These are phyloP conservation scores for Aspergillus amoenus DNA, from an alignment of 2,329 filamentous ascomycete species.

Conservation along the genomic window DNA sequence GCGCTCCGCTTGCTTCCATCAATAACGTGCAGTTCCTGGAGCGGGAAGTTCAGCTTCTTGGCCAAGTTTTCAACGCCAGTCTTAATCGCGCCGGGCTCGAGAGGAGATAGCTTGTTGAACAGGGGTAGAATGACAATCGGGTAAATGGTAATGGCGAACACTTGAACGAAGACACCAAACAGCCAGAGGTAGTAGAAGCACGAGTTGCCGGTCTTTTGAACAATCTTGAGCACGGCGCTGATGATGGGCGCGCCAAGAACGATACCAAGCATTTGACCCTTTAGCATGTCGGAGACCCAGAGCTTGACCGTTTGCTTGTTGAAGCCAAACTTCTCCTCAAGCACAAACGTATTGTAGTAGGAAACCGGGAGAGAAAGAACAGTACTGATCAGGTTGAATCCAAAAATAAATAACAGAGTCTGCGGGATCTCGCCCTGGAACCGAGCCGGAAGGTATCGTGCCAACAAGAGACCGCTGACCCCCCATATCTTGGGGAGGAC, in stretches of 20 bases:
- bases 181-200: conserved; percentile 99
- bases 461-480: conserved; percentile 71
- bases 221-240: conserved; percentile 87
- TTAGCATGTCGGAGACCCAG: conserved; percentile 87
- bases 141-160: conserved; percentile 95
- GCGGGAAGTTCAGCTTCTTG: conserved; percentile 80
- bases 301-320: conserved; percentile 94
- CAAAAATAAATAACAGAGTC: conserved; percentile 87
- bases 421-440: conserved; percentile 93
- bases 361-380: conserved; percentile 74
- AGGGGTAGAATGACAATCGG: conserved; percentile 89
- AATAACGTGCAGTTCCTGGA: conserved; percentile 91
- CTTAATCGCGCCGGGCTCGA: conserved; percentile 85
- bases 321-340: conserved; percentile 97
- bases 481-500: conserved; percentile 89
- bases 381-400: conserved; percentile 80
- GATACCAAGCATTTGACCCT: conserved; percentile 79
- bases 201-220: conserved; percentile 86
- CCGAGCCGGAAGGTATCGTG: conserved; percentile 70
- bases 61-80: conserved; percentile 82
- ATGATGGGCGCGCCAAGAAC: conserved; percentile 83
- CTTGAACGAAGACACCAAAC: conserved; percentile 83
- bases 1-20: conserved; percentile 85
- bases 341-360: conserved; percentile 91
- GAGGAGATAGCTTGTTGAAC: conserved; percentile 96